Evolutionary conservation across 148 eudicot species (phyloP).

Genomic region (Rhododendron griersonianum): DNA sequence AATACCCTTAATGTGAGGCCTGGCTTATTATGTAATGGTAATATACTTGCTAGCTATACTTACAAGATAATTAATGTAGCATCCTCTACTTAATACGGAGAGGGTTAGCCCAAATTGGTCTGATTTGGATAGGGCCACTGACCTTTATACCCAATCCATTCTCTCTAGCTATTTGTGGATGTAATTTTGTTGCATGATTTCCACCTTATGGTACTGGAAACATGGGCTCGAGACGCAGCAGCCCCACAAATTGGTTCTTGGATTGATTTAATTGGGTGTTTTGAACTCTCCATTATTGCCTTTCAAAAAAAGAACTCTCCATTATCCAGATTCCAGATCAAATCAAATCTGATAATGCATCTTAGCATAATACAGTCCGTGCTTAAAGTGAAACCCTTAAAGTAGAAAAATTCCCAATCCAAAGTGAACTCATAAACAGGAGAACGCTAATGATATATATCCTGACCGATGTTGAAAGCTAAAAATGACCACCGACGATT

Average conservation of each 20-base stretch:
- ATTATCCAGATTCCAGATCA: not conserved
- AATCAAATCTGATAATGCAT: not conserved
- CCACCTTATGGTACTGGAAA: not conserved
- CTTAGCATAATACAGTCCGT: not conserved
- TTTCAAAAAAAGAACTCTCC: not conserved
- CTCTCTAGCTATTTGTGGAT: not conserved
- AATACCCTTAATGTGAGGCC: not conserved
- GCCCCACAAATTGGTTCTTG: not conserved
- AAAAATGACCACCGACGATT: no score
- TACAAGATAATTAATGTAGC: not conserved
- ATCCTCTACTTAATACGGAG: not conserved
- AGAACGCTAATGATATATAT: no score
- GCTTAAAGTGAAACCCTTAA: not conserved
- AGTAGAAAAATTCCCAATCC: not conserved
- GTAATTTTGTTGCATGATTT: not conserved
- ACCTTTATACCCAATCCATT: not conserved
- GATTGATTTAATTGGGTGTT: not conserved
- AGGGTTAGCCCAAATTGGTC: not conserved
- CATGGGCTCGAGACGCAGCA: not conserved
- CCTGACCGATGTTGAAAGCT: no score
- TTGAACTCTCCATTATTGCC: no score
- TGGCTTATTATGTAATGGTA: not conserved
- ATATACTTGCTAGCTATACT: no score
- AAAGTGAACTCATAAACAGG: not conserved
- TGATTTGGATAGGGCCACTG: not conserved